Evolutionary conservation across 148 eudicot genomes (phyloP), one percentile per base, ranked within the genome.

Genomic region (Nepenthes gracilis): DNA sequence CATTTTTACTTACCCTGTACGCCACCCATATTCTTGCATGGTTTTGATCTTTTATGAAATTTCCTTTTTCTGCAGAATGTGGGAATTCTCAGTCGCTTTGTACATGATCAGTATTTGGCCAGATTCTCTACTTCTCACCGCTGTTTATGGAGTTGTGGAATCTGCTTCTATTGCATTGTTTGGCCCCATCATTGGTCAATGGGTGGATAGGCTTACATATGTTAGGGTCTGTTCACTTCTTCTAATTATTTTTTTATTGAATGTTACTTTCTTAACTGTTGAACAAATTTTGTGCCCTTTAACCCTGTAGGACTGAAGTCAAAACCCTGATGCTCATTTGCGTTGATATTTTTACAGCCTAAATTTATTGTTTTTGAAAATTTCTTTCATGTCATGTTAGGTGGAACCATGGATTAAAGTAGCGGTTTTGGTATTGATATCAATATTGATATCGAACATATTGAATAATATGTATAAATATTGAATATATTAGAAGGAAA

Each of bases 71-170:
- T 64, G 72, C 87, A 92, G 97, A 77, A 85, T 83, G 87, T 92
- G 97, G 97, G 97, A 88, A 57, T 92, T 92, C 75, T 85, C 96
- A 6, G 96, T 92, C 11, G 97, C 85, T 15, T 68, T 92, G 37
- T 88, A 92, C 84, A 92, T 92, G 97, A 87, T 92, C 70, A 77
- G 77, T 63, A 68, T 92, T 53, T 78, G 90, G 83, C 96, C 97
- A 13, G 80, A 76, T 71, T 85, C 97, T 12, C 69, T 92, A 64
- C 79, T 88, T 43, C 86, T 88, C 45, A 77, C 97, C 35, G 97
- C 97, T 58, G 59, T 77, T 57, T 92, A 92, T 69, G 97, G 97
- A 43, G 83, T 88, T 66, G 86, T 83, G 14, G 97, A 92, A 76
- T 78, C 88, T 51, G 88, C 88, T 15, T 85, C 97, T 9, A 73